Evolutionary conservation across 2,329 filamentous ascomycete genomes (phyloP).

Genomic region (Chaetothyriales sp.): DNA sequence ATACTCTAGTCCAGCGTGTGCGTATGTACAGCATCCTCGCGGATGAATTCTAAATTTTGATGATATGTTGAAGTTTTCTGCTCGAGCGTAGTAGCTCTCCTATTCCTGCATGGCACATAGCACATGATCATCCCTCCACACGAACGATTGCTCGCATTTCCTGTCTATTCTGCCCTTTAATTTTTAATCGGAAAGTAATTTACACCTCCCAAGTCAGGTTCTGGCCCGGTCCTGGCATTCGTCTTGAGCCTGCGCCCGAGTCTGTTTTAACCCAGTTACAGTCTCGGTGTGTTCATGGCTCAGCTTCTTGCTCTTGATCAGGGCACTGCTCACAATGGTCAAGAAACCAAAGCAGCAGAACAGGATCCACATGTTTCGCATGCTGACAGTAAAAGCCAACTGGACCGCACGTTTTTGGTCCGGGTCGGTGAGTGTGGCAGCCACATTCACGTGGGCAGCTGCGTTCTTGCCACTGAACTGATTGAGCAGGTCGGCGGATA

Average conservation of each 20-base stretch:
- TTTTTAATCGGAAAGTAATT: not conserved
- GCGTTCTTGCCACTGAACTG: slow-evolving; percentile 13
- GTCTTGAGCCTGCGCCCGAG: not conserved
- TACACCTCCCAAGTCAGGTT: not conserved
- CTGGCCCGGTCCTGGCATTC: not conserved
- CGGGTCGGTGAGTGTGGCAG: slow-evolving; percentile 15
- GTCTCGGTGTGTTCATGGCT: slow-evolving; percentile 28
- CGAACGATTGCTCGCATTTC: not conserved
- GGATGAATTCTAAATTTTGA: not conserved
- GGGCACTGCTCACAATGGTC: slow-evolving; percentile 17
- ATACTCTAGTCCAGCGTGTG: not conserved
- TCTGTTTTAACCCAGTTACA: slow-evolving; percentile 30
- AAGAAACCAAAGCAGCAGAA: slow-evolving; percentile 8
- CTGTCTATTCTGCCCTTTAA: not conserved
- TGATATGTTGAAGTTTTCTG: not conserved
- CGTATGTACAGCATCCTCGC: not conserved
- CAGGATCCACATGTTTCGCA: slow-evolving; percentile 38
- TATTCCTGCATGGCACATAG: too few relatives aligned
- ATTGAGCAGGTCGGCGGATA: slow-evolving; percentile 15
- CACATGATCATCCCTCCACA: not conserved
- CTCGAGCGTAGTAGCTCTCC: too few relatives aligned
- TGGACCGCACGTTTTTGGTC: slow-evolving; percentile 26
- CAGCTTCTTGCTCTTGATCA: slow-evolving; percentile 25
- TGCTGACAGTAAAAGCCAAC: slow-evolving; percentile 26
- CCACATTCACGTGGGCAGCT: slow-evolving; percentile 19